Evolutionary conservation across 2,329 filamentous ascomycete species (phyloP), one percentile per base, ranked within the genome.

Genomic region (Scytalidium lignicola): DNA sequence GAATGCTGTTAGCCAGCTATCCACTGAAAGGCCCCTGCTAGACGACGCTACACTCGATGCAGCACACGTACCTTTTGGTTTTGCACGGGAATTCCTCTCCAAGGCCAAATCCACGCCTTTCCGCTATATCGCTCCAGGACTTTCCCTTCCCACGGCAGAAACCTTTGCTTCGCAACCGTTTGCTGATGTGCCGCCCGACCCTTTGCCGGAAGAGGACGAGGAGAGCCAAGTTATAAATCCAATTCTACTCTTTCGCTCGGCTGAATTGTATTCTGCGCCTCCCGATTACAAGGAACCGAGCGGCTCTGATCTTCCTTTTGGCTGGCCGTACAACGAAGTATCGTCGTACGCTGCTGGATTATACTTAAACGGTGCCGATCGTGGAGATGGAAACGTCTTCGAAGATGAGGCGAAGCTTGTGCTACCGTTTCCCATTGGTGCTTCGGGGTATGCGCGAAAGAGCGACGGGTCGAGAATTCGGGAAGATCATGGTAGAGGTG

Each of bases 321-420:
- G 46, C n/a, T 49, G 46, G 13, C 49, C 41, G 26, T 41, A 43
- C 21, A 45, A 48, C 48, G 49, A 48, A 26, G 12, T 48, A 23
- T 21, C 40, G 5, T 49, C 44, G 28, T 29, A 46, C 29, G 29
- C 39, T 20, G 40, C 46, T 28, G 49, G 52, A 22, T 49, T 54
- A 18, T 54, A 46, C 49, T 50, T 48, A 40, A 28, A 20, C 17
- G 43, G 37, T 40, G 28, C n/a, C 26, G 26, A 44, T 29, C 48
- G 37, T 43, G 41, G 43, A 15, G 39, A 20, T 21, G 15, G 28
- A 10, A 32, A 48, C 29, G 21, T 17, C 13, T 54, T 54, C 40
- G 46, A 49, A 44, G 52, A 54, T 44, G 42, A 37, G n/a, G 52
- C 46, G 46, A 45, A 46, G 13, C 45, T 51, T 23, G 39, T 29